phyloP scores from a whole-genome alignment of 352 stramenopile genomes.

The Elongisporangium prolatum region DNA sequence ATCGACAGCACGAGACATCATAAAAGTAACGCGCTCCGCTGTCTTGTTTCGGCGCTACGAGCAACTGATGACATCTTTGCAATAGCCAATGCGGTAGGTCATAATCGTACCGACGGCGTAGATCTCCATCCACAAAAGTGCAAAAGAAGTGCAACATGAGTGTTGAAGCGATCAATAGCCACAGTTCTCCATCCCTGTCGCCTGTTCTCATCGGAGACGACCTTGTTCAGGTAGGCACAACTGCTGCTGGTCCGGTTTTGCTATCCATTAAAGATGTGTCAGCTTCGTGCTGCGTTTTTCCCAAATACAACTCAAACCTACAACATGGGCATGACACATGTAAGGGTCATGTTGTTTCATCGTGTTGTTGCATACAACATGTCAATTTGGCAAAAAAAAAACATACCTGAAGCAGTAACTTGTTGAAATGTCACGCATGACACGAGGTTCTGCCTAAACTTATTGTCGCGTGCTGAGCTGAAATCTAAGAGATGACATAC shows the following conservation, averaged over 20 bases:
- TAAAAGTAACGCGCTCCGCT: neutral
- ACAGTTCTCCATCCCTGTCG: neutral
- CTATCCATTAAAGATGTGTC: neutral
- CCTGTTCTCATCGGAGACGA: neutral
- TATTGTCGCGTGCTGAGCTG: no score
- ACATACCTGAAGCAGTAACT: constrained; percentile 3
- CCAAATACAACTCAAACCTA: constrained; percentile 2
- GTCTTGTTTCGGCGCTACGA: neutral
- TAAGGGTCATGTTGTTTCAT: neutral
- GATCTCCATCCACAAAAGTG: neutral
- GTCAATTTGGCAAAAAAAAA: neutral
- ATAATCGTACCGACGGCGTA: constrained; percentile 4
- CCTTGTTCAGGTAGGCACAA: neutral
- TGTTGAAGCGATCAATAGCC: constrained; percentile 1
- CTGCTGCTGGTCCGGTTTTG: no score
- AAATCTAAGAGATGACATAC: no score
- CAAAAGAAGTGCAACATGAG: neutral
- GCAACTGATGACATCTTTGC: neutral
- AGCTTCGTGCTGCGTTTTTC: neutral
- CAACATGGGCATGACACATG: neutral
- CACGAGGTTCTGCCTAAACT: no score
- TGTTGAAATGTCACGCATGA: no score
- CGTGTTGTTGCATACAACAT: neutral
- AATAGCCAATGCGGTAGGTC: constrained; percentile 1
- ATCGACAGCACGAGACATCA: neutral